phyloP scores from a whole-genome alignment of 2,329 filamentous ascomycete genomes.

The Colletotrichum sublineola region DNA sequence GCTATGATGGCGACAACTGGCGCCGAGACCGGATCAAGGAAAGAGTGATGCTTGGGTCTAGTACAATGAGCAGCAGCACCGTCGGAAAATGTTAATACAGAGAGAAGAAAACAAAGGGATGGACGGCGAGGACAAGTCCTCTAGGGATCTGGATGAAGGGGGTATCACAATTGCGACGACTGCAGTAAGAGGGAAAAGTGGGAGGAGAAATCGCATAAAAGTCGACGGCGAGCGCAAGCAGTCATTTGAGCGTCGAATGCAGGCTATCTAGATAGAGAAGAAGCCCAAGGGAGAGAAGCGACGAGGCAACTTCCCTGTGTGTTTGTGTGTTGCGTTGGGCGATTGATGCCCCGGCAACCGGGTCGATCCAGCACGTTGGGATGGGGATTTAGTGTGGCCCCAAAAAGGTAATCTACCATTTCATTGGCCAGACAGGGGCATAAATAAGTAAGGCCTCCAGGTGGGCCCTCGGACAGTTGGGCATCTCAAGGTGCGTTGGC shows the following conservation, averaged over 20 bases:
- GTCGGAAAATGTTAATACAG: conserved; percentile 31
- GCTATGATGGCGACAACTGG: background rate
- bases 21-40: conserved; percentile 3
- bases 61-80: conserved; percentile 5
- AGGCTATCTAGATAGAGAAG: background rate
- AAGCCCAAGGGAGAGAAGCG: background rate
- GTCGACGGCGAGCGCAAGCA: conserved; percentile 16
- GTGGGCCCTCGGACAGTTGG: background rate
- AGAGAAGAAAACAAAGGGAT: conserved; percentile 23
- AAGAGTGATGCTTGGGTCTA: conserved; percentile 1
- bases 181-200: background rate
- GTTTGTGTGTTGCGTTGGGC: conserved; percentile 41
- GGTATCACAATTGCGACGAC: conserved; percentile 28
- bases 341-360: conserved; percentile 46
- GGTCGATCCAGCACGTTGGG: conserved; percentile 39
- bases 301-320: conserved; percentile 25
- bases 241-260: conserved; percentile 30
- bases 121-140: conserved; percentile 37
- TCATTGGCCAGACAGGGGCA: conserved; percentile 13
- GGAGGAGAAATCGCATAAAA: background rate
- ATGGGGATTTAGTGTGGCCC: conserved; percentile 37
- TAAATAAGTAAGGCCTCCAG: conserved; percentile 25
- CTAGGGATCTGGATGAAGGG: conserved; percentile 21
- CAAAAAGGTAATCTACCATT: background rate
- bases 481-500: conserved; percentile 11